Evolutionary conservation across 345 rosid species (phyloP), one percentile per base, ranked within the genome.

Genomic region (Pistacia vera): DNA sequence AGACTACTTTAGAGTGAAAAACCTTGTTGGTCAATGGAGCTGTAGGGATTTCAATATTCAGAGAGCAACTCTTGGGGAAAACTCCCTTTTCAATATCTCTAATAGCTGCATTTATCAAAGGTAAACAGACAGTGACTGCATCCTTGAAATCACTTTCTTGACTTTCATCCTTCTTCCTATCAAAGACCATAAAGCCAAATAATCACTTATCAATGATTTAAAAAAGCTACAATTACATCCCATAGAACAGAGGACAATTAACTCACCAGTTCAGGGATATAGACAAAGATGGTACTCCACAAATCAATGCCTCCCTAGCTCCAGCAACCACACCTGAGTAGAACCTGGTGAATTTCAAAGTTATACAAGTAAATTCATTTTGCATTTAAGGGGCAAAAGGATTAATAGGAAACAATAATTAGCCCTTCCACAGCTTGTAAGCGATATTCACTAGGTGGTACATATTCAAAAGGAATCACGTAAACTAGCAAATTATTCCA

Each of bases 131-230:
- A 78, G 87, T 61, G 68, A 83, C 98, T 52, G 99, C 97, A 74
- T 92, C 98, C 89, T 91, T 94, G 79, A 90, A 94, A 85, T 97
- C 91, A 83, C 86, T 89, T 68, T 90, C 99, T 79, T 92, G 81
- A n/a, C n/a, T 94, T 87, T 91, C 94, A 60, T 89, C 92, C 87
- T 89, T 94, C 86, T 90, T 97, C 99, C 99, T 97, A 74, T 69
- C 77, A 74, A n/a, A 7, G 28, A 65, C 51, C 60, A 63, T 5
- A 54, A 70, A 44, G 49, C 58, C 36, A n/a, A 71, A 17, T 16
- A 35, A 59, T 66, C 48, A 79, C 14, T 79, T 65, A 70, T 18
- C 41, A 72, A 52, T 4, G 38, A 35, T 28, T n/a, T 69, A 18
- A 70, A 63, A 41, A 30, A 65, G 73, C 33, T 51, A 51, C 57